Base-by-base conservation (phyloP, 257 asterid species). In the Apocynum venetum region DNA sequence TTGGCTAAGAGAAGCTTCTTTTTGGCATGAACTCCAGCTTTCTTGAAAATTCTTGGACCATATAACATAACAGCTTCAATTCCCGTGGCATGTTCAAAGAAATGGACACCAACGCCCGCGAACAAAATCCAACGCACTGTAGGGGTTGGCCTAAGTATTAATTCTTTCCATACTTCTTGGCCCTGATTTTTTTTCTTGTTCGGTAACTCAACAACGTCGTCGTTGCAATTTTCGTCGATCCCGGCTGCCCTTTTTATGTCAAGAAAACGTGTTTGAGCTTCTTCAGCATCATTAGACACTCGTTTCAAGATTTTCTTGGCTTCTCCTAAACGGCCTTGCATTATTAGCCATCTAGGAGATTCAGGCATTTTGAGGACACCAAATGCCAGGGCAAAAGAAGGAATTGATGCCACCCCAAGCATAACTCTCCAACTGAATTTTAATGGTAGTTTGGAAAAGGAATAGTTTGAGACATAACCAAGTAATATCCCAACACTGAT, bases 331-430 rank as follows among this genome's bases (percentile, higher is more conserved):
- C 91, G 81, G 20, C 94, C 94, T 59, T 83, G 84, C 91, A 83
- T 77, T 5, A 90, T 71, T 4, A 92, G 87, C 96, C 97, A 92
- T 80, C 96, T 85, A 1, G 97, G 97, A 1, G 97, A 92, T 80
- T 92, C 97, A 2, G 97, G 97, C 96, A 92, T 88, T 60, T 80
- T 79, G 0, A 86, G 68, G 1, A 89, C 47, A 12, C 96, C 97
- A 71, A 87, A 48, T 1, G 92, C 93, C 74, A 92, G 56, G 64
- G 77, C 66, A 11, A 92, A 69, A 10, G 96, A 90, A 3, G 97
- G 97, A 9, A 87, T 46, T 1, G 96, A 90, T 0, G 94, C 94
- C 3, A 92, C 68, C 7, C 96, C 97, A 31, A 92, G 92, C 97
- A 92, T 92, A 15, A 92, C 53, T 78, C 97, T 73, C 97, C 97